Percentiles rank a stretch among this genome's conserved stretches.
Conservation (phyloP, 1,139 yeast genomes). For the Candida sp. region DNA sequence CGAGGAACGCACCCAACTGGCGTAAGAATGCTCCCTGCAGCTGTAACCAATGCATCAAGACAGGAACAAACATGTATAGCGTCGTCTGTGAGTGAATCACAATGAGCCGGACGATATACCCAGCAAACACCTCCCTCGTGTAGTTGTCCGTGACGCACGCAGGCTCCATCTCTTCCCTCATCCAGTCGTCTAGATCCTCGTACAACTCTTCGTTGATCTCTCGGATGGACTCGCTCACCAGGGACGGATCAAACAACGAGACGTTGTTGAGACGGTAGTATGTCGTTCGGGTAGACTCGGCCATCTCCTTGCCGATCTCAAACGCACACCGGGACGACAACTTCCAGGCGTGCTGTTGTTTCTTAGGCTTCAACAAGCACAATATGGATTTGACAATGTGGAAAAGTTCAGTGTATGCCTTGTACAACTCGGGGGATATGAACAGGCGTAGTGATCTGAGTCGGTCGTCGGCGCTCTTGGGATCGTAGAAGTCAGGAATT, state of each 20-base stretch:
- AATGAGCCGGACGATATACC: conserved; percentile 39
- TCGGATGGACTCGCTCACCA: conserved; percentile 27
- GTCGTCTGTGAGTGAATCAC: conserved; percentile 36
- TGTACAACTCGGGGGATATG: conserved; percentile 6
- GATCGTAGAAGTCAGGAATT: conserved; percentile 2
- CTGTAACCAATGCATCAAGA: conserved; percentile 39
- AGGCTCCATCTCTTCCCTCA: conserved; percentile 32
- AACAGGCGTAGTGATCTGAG: conserved; percentile 2
- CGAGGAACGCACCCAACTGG: conserved; percentile 11
- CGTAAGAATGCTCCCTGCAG: conserved; percentile 22
- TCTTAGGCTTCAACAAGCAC: conserved; percentile 13
- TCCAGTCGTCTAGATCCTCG: conserved; percentile 45
- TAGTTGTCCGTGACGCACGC: conserved; percentile 21
- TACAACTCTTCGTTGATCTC: conserved; percentile 24
- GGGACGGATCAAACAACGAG: conserved; percentile 34
- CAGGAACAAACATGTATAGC: conserved; percentile 36
- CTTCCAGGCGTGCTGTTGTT: conserved; percentile 13
- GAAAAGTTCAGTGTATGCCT: conserved; percentile 9
- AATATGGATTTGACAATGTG: conserved; percentile 17
- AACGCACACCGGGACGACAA: conserved; percentile 33
- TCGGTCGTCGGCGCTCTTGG: conserved; percentile 3
- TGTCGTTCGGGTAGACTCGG: conserved; percentile 36
- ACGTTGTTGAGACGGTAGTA: conserved; percentile 37
- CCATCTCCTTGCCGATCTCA: conserved; percentile 37
- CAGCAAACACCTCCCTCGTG: conserved; percentile 29